Evolutionary conservation across 2,329 filamentous ascomycete genomes (phyloP).

Genomic region (Xylaria sp.): DNA sequence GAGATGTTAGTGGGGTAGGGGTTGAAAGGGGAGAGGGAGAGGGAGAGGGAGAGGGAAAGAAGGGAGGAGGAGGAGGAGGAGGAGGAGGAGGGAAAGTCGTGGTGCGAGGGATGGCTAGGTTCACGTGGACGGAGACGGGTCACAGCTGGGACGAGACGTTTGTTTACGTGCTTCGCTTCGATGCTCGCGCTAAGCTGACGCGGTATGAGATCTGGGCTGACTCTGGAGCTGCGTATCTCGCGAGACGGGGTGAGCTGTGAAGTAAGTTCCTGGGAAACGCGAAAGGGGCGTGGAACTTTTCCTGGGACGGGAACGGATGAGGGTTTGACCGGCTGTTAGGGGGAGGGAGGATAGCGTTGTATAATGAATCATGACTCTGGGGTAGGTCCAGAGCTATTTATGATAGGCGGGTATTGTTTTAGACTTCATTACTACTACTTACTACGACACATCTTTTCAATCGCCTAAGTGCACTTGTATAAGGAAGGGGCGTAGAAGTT

Average conservation of each 20-base stretch:
- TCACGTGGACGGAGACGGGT: slow-evolving; percentile 47
- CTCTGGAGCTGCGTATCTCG: slow-evolving; percentile 54
- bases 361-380: neutral
- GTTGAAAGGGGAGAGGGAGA: neutral
- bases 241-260: slow-evolving; percentile 68
- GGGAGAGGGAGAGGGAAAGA: neutral
- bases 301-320: neutral
- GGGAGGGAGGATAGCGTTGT: neutral
- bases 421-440: neutral
- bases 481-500: too few relatives aligned
- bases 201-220: slow-evolving; percentile 54
- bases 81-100: slow-evolving; percentile 40
- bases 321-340: neutral
- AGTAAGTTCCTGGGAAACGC: neutral
- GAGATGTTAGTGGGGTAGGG: too few relatives aligned
- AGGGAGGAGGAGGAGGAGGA: neutral
- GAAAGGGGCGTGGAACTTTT: neutral
- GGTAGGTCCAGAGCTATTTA: neutral
- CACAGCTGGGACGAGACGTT: slow-evolving; percentile 52
- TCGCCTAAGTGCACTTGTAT: too few relatives aligned
- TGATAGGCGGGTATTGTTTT: too few relatives aligned
- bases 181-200: slow-evolving; percentile 42
- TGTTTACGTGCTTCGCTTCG: slow-evolving; percentile 49
- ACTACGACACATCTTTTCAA: too few relatives aligned
- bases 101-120: slow-evolving; percentile 47